Base-by-base conservation (phyloP, 2,329 filamentous ascomycete species). In the Leptosphaerulina australis region DNA sequence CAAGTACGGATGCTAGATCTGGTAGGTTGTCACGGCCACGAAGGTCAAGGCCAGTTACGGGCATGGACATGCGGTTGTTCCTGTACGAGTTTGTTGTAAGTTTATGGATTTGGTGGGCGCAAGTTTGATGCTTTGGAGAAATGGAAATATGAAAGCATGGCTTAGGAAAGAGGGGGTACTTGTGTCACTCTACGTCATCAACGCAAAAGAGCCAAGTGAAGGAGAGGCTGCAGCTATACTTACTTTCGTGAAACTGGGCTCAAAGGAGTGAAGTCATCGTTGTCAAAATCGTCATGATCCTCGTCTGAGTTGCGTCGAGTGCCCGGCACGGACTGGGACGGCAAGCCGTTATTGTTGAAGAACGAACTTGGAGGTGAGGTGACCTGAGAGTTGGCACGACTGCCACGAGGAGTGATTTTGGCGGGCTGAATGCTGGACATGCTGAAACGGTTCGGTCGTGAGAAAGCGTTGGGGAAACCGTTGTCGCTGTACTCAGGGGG, bases 11-110 rank as follows among this genome's bases (percentile, higher is more conserved):
- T 31, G 71, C 69, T 30, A 78, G 66, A 47, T 79, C 77, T 31
- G 77, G 70, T 37, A 76, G 68, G 53, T 69, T 81, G 28, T 62
- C 56, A 37, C 88, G 85, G 63, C 85, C 76, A 56, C 87, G 83
- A 59, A 81, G 85, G 59, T 87, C 83, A 59, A 86, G 84, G 53
- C 83, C 82, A 37, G 88, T 90, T 41, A 93, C 88, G 24, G 93
- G 93, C 88, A 97, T 92, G 4, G 93, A 97, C 74, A 96, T 96
- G 58, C 93, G 88, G 71, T 96, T 95, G 53, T 87, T 81, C 60
- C 90, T 95, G 63, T 39, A 41, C 43, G 24, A 50, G 50, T 45
- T 46, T 37, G n/a, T 31, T 37, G 35, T 56, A 20, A 50, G 55
- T 50, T 50, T 62, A 57, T 49, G 48, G 55, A 52, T 30, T 24